Conservation (phyloP, 2,329 filamentous ascomycete species). For the Cucurbitaria berberidis region DNA sequence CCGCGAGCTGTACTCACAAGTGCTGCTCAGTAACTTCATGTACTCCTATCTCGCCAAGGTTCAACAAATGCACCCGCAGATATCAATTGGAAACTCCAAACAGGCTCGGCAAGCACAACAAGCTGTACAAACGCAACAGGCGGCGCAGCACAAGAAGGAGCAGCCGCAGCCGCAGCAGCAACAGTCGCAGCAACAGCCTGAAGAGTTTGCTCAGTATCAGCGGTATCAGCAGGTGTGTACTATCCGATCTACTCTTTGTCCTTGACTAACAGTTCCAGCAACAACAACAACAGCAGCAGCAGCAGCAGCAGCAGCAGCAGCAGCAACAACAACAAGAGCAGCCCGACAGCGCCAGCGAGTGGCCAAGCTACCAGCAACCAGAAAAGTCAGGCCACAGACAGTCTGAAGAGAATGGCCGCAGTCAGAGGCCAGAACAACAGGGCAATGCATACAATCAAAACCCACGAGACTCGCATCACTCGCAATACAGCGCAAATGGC, state of each 20-base stretch:
- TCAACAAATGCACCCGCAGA: slow-evolving; percentile 96
- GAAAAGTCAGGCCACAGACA: slow-evolving; percentile 13
- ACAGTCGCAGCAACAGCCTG: slow-evolving; percentile 43
- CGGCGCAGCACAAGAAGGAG: slow-evolving; percentile 48
- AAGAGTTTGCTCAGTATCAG: slow-evolving; percentile 51
- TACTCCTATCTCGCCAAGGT: slow-evolving; percentile 99
- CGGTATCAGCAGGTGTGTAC: slow-evolving; percentile 44
- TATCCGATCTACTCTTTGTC: slow-evolving; percentile 1
- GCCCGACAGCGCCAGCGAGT: slow-evolving; percentile 26
- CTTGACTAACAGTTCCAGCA: slow-evolving; percentile 10
- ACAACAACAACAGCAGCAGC: slow-evolving; percentile 32
- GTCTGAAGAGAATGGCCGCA: slow-evolving; percentile 19
- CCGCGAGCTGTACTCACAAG: slow-evolving; percentile 89
- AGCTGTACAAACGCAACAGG: slow-evolving; percentile 56
- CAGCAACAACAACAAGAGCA: slow-evolving; percentile 33
- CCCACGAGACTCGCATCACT: slow-evolving; percentile 43
- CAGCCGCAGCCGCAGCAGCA: slow-evolving; percentile 39
- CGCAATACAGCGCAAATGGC: slow-evolving; percentile 34
- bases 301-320: slow-evolving; percentile 18
- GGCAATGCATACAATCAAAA: slow-evolving; percentile 25
- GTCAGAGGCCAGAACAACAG: slow-evolving; percentile 16
- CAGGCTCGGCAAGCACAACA: slow-evolving; percentile 72
- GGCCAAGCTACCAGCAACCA: slow-evolving; percentile 27
- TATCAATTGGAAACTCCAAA: slow-evolving; percentile 82
- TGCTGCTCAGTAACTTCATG: slow-evolving; percentile 98